Evolutionary conservation across 108 stramenopile species (phyloP).

Genomic region (Licmophora abbreviata): DNA sequence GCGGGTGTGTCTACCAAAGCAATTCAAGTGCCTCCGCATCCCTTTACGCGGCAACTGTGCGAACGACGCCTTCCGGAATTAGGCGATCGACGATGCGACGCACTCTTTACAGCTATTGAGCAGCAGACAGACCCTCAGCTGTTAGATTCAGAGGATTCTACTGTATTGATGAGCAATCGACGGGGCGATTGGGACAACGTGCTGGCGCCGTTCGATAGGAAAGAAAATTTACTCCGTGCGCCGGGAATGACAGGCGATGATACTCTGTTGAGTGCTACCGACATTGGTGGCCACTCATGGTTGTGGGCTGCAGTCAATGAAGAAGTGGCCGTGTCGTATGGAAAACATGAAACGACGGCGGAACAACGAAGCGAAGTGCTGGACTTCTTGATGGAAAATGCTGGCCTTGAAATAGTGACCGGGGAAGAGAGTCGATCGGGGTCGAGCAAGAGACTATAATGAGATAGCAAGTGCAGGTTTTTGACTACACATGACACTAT

Average conservation of each 20-base stretch:
- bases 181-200: not conserved
- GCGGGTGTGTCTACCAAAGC: conserved; percentile 4
- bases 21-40: conserved; percentile 11
- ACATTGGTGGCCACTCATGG: conserved; percentile 9
- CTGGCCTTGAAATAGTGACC: not conserved
- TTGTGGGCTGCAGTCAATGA: conserved; percentile 13
- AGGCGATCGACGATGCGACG: conserved; percentile 1
- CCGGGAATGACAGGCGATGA: not conserved
- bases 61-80: conserved; percentile 15
- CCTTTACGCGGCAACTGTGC: conserved; percentile 19
- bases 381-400: conserved; percentile 15
- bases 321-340: conserved; percentile 22
- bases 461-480: no score
- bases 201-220: not conserved
- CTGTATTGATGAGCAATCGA: no score
- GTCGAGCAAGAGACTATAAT: no score
- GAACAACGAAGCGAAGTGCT: conserved; percentile 15
- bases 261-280: not conserved
- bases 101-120: conserved; percentile 1
- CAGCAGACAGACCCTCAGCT: no score
- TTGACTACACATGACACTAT: no score
- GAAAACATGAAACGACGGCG: conserved; percentile 28
- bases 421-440: no score
- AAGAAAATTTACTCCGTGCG: not conserved
- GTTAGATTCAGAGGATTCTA: no score